Conservation (phyloP, 2,329 filamentous ascomycete genomes). For the Cercospora canescens region DNA sequence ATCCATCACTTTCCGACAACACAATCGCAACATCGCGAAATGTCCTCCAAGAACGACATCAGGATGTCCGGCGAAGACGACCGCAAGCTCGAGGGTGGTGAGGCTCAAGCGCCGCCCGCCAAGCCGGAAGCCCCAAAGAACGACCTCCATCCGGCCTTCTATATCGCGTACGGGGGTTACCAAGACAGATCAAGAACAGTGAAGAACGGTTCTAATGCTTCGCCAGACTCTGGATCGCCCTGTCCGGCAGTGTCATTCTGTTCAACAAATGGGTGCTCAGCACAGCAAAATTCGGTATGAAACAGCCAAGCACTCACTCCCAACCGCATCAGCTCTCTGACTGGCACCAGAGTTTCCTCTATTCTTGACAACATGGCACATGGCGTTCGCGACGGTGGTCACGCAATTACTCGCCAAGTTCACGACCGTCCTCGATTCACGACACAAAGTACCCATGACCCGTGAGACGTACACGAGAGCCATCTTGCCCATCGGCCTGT, state of each 20-base stretch:
- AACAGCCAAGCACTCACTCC: neutral
- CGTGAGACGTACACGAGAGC: slow-evolving; percentile 87
- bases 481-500: slow-evolving; percentile 90
- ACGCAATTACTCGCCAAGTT: slow-evolving; percentile 91
- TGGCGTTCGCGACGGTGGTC: slow-evolving; percentile 88
- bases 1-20: neutral
- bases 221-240: slow-evolving; percentile 69
- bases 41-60: slow-evolving; percentile 63
- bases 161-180: slow-evolving; percentile 63
- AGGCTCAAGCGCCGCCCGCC: slow-evolving; percentile 65
- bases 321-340: neutral
- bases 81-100: slow-evolving; percentile 60
- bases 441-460: slow-evolving; percentile 97
- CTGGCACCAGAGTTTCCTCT: slow-evolving; percentile 54
- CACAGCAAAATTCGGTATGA: slow-evolving; percentile 67
- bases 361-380: slow-evolving; percentile 93
- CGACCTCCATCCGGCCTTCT: slow-evolving; percentile 75
- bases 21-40: slow-evolving; percentile 1
- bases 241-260: slow-evolving; percentile 92
- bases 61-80: slow-evolving; percentile 76
- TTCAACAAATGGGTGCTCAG: slow-evolving; percentile 99
- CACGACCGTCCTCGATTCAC: slow-evolving; percentile 85
- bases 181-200: slow-evolving; percentile 37
- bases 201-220: slow-evolving; percentile 6
- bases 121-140: slow-evolving; percentile 59